These are phyloP conservation scores for Acacia acuminata DNA, from an alignment of 306 rosid species.

Conservation along the genomic window DNA sequence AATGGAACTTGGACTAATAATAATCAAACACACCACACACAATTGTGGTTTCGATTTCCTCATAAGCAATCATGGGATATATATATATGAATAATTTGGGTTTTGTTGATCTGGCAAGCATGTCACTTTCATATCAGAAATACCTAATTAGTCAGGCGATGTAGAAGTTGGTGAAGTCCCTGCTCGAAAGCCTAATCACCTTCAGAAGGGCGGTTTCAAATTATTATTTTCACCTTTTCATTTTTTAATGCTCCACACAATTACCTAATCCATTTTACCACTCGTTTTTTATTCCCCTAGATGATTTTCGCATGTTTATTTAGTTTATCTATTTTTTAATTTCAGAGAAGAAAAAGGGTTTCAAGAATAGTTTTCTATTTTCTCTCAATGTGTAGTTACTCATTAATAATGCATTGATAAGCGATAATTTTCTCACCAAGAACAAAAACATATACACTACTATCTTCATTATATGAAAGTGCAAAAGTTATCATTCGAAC, in stretches of 20 bases:
- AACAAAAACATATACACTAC: not conserved
- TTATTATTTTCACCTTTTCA: not conserved
- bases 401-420: no score
- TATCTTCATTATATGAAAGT: not conserved
- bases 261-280: slow-evolving; percentile 57
- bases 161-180: slow-evolving; percentile 52
- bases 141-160: slow-evolving; percentile 29
- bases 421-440: not conserved
- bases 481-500: not conserved
- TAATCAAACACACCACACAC: not conserved
- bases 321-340: slow-evolving; percentile 30
- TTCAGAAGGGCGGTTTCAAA: slow-evolving; percentile 19
- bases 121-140: slow-evolving; percentile 51
- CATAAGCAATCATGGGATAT: not conserved
- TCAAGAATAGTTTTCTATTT: not conserved
- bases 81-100: not conserved
- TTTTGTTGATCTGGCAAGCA: slow-evolving; percentile 10
- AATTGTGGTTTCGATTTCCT: not conserved
- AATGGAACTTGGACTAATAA: not conserved
- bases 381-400: no score
- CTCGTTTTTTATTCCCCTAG: not conserved
- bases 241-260: slow-evolving; percentile 20
- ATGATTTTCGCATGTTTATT: not conserved
- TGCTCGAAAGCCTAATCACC: slow-evolving; percentile 32
- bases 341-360: not conserved